Percentiles rank a stretch among this genome's conserved stretches.
phyloP scores from a whole-genome alignment of 371 early-diverging fungal genomes.

The Rhizopus stolonifer region DNA sequence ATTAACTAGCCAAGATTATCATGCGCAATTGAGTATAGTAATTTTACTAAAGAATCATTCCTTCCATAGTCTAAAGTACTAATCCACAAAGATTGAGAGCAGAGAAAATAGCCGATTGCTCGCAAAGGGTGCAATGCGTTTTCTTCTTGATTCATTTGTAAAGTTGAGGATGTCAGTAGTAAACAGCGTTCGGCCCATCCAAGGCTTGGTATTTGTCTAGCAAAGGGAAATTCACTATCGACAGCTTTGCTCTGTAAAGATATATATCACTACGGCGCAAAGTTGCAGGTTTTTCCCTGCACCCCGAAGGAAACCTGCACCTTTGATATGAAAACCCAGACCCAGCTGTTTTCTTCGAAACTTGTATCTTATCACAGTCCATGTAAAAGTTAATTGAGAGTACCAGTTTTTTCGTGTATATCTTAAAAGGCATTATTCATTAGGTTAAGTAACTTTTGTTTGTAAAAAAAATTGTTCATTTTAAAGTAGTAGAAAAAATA shows the following conservation, averaged over 20 bases:
- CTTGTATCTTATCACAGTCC: too few relatives aligned
- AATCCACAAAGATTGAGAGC: constrained; percentile 8
- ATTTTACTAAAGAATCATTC: constrained; percentile 12
- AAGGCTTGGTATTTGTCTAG: constrained; percentile 7
- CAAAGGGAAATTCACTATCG: constrained; percentile 9
- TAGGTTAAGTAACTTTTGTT: too few relatives aligned
- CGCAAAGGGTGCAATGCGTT: constrained; percentile 9
- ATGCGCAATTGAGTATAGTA: constrained; percentile 11
- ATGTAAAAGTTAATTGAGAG: too few relatives aligned
- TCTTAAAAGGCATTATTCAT: too few relatives aligned
- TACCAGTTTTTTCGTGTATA: too few relatives aligned
- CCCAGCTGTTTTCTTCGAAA: too few relatives aligned
- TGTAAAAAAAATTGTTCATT: too few relatives aligned
- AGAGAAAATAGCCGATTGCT: constrained; percentile 6
- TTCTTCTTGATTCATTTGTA: constrained; percentile 12
- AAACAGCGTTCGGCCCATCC: constrained; percentile 12
- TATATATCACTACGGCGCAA: too few relatives aligned
- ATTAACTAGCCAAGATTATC: constrained; percentile 10
- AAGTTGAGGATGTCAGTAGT: constrained; percentile 5
- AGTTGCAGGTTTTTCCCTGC: too few relatives aligned
- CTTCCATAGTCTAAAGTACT: constrained; percentile 9
- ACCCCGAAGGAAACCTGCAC: too few relatives aligned
- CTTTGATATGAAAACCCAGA: too few relatives aligned
- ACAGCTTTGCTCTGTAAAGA: constrained; percentile 7
- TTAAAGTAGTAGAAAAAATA: too few relatives aligned